Evolutionary conservation across 1,139 yeast genomes (phyloP), one percentile per base, ranked within the genome.

Genomic region (Candida tetrigidarum): DNA sequence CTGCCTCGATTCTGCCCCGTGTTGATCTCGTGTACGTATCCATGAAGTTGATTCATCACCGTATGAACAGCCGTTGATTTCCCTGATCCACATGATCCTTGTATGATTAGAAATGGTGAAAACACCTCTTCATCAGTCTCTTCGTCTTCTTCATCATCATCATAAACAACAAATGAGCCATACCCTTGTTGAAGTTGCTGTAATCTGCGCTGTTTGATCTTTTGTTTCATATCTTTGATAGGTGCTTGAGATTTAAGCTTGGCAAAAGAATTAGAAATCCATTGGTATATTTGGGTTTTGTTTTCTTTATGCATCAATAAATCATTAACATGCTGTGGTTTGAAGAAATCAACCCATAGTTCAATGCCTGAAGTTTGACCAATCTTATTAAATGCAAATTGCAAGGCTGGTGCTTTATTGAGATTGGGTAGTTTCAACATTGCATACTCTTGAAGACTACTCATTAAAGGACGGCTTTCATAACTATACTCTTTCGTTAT

Each of bases 1-100:
- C 86, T 79, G 1, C 93, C 81, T 54, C 98, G 72, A 33, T 81
- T 71, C 54, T 81, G 84, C 10, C 92, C 81, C 0, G 93, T 72
- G 59, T 89, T 90, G 32, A 92, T 75, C 60, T 93, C 99, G 59
- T 88, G 85, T 1, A 92, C 87, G 54, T 84, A 87, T 0, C 95
- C 93, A 19, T 73, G 70, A 5, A 86, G 56, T 45, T 83, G 83
- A 7, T 78, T 69, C 59, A 87, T 81, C 2, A 86, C 78, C 0
- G 96, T 81, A 52, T 87, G 81, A 0, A 93, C 74, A 0, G 92
- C 66, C 0, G 91, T 76, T 0, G 96, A 85, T 60, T 93, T 93
- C 1, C 97, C 96, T 7, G 81, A 72, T 0, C 97, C 96, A 1
- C 76, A 62, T 0, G 83, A 80, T 0, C 99, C 99, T 48, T 76